Percentiles rank a stretch among this genome's conserved stretches.
These are phyloP conservation scores for Aspergillus arachidicola DNA, from an alignment of 2,329 filamentous ascomycete species.

Conservation along the genomic window DNA sequence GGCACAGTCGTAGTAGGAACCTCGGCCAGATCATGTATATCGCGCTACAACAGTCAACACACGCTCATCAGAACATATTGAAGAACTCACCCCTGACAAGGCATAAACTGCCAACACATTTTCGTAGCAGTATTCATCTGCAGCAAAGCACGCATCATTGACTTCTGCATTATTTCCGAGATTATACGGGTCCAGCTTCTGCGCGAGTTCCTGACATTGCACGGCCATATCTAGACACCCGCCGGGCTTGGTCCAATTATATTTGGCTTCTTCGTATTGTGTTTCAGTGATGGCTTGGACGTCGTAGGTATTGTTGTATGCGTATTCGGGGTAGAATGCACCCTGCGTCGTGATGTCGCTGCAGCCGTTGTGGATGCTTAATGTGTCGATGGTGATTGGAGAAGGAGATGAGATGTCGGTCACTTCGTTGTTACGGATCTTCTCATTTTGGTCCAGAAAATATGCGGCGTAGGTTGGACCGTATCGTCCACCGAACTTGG, in stretches of 20 bases:
- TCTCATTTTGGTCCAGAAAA: conserved; percentile 63
- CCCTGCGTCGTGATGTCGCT: conserved; percentile 65
- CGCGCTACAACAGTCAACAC: neutral
- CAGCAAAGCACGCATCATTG: neutral
- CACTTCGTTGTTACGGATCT: neutral
- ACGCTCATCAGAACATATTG: neutral
- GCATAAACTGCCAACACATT: conserved; percentile 5
- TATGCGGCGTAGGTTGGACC: conserved; percentile 64
- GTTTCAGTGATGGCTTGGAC: conserved; percentile 53
- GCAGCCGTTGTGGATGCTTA: conserved; percentile 73
- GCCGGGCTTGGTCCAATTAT: neutral
- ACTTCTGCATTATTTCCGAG: neutral
- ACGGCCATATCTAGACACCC: conserved; percentile 3
- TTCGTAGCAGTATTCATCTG: neutral
- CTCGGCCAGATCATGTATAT: neutral
- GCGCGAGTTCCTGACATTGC: neutral
- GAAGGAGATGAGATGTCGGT: neutral
- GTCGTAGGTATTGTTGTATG: conserved; percentile 58
- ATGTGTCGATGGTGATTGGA: conserved; percentile 59
- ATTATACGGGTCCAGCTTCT: conserved; percentile 1
- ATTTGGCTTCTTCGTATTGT: neutral
- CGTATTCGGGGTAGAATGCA: conserved; percentile 43
- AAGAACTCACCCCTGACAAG: neutral
- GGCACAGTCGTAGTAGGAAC: neutral
- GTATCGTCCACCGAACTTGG: conserved; percentile 62